A percentile compares a stretch with the other conserved stretches of the same genome.
Conservation (phyloP, 2,329 filamentous ascomycete genomes). For the Coniochaeta sp. region DNA sequence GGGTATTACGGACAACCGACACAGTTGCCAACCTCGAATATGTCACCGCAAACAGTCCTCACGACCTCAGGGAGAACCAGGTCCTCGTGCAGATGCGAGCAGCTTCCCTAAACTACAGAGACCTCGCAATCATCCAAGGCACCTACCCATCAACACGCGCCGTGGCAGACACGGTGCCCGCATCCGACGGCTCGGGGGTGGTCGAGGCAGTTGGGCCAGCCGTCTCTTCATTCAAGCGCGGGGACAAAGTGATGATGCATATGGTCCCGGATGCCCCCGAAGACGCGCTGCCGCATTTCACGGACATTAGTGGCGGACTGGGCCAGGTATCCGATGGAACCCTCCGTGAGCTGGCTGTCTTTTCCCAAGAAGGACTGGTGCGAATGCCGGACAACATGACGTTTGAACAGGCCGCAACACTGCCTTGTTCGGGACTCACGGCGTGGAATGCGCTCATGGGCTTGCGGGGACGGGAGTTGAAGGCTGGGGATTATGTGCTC, state of each 20-base stretch:
- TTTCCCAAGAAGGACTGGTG: conserved; percentile 50
- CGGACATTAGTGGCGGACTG: conserved; percentile 35
- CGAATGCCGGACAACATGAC: conserved; percentile 37
- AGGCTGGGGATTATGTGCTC: conserved; percentile 24
- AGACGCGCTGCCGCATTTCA: conserved; percentile 9
- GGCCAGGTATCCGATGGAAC: conserved; percentile 52
- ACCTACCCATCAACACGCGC: conserved; percentile 7
- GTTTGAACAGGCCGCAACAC: conserved; percentile 29
- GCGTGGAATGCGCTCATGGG: conserved; percentile 47
- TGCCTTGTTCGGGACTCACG: conserved; percentile 42
- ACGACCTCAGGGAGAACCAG: conserved; percentile 17
- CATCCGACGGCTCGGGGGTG: conserved; percentile 34
- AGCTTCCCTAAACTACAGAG: conserved; percentile 41
- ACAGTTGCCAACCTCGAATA: neutral
- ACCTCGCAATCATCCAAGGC: conserved; percentile 32
- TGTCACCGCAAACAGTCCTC: neutral
- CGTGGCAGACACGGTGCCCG: conserved; percentile 19
- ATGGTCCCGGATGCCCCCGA: conserved; percentile 22
- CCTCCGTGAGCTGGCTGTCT: conserved; percentile 50
- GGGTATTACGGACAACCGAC: neutral
- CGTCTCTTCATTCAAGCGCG: conserved; percentile 37
- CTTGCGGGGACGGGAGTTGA: conserved; percentile 31
- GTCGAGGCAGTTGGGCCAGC: conserved; percentile 43
- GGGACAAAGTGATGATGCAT: conserved; percentile 49
- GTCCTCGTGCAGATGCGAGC: conserved; percentile 52